Conservation (phyloP, 257 asterid genomes). For the Solanum clarkiae region DNA sequence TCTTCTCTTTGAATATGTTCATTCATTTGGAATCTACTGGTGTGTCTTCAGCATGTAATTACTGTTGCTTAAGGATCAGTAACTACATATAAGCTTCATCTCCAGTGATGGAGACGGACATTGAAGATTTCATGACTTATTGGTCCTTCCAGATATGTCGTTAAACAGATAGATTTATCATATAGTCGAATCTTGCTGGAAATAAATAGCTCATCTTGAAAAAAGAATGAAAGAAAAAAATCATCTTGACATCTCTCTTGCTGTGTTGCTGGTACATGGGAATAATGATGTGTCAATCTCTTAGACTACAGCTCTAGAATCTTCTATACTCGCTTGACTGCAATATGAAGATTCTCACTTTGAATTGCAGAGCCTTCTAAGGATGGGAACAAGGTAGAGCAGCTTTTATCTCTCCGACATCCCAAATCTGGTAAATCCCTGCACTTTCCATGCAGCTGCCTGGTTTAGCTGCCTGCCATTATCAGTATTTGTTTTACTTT, state of each 20-base stretch:
- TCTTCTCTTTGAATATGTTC: background rate
- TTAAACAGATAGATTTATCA: background rate
- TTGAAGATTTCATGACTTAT: background rate
- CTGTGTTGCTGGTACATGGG: background rate
- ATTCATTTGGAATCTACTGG: background rate
- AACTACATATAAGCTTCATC: background rate
- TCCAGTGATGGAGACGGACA: background rate
- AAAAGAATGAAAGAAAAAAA: background rate
- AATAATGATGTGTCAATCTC: background rate
- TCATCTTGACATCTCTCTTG: background rate
- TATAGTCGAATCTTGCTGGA: background rate
- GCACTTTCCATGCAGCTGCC: background rate
- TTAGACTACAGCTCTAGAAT: background rate
- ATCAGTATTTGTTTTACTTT: background rate
- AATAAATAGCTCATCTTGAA: background rate
- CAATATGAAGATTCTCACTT: background rate
- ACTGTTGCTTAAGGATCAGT: background rate
- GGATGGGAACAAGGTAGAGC: conserved; percentile 28
- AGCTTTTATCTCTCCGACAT: conserved; percentile 56
- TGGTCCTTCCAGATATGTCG: background rate
- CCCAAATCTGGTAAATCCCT: conserved; percentile 68
- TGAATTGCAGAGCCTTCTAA: conserved; percentile 42
- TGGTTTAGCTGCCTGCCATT: background rate
- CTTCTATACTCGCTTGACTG: background rate
- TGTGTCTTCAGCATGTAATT: background rate